Evolutionary conservation across 305 asterid species (phyloP), one percentile per base, ranked within the genome.

Genomic region (Caryopteris hybrid): DNA sequence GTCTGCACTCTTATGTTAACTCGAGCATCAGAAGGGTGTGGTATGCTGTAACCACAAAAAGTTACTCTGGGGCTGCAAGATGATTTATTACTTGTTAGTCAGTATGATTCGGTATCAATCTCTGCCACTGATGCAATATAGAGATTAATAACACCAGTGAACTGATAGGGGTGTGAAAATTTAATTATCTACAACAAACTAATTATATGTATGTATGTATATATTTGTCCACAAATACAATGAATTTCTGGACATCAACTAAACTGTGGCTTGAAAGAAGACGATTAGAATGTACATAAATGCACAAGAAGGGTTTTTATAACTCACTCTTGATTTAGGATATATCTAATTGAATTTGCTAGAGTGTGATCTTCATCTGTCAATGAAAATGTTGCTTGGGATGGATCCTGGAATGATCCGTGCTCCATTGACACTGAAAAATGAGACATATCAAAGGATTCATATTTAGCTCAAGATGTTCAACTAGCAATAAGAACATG

Each of bases 1-100:
- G 96, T 87, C 85, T 91, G 96, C 65, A 93, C 91, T 70, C 95
- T 83, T 16, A 90, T 81, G 71, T 93, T 93, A 56, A 93, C 99
- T 13, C 88, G 76, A 65, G 95, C 92, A 75, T 90, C 99, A 12
- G 95, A 77, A 57, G 99, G 99, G 68, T 93, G 96, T 2, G 96
- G 99, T 59, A 90, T 90, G 85, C 95, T 93, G 82, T 88, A 88
- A 13, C 95, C 97, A 34, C 94, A 88, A 66, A 88, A 77, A 52
- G 91, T 21, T 13, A 90, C 91, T 79, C 95, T 80, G 17, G 95
- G 88, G 83, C 98, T 90, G 91, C 86, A 85, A 67, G 29, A 66
- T 3, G 31, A 66, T 17, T 66, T 67, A 13, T 61, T 34, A 25
- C 17, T 47, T 11, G 36, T 78, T 52, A 65, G 63, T 14, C 21